Evolutionary conservation across 2,329 filamentous ascomycete genomes (phyloP).

Genomic region (Clonostachys rosea): DNA sequence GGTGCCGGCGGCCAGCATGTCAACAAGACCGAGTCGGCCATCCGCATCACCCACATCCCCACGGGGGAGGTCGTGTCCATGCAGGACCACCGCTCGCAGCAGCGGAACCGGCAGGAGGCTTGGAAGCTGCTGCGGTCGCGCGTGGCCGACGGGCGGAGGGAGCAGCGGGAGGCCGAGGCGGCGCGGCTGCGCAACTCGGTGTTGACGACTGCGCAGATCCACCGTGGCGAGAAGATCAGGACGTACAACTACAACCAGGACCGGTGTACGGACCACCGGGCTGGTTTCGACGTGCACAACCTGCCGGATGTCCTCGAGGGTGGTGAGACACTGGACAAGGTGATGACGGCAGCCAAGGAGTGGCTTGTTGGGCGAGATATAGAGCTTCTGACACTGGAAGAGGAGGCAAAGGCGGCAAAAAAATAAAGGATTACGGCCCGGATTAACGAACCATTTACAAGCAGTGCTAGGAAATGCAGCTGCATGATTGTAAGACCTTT

Average conservation of each 20-base stretch:
- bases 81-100: constrained; percentile 89
- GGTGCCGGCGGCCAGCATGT: constrained; percentile 97
- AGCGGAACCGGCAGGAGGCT: constrained; percentile 80
- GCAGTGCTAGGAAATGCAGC: background rate
- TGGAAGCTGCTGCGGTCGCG: constrained; percentile 82
- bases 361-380: constrained; percentile 78
- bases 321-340: constrained; percentile 61
- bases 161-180: constrained; percentile 79
- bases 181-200: constrained; percentile 71
- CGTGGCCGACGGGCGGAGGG: constrained; percentile 73
- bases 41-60: constrained; percentile 85
- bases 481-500: too few species aligned
- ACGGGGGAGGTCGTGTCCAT: constrained; percentile 85
- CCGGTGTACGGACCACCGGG: constrained; percentile 84
- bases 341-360: constrained; percentile 73
- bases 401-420: constrained; percentile 31
- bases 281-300: constrained; percentile 74
- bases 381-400: constrained; percentile 62
- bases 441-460: background rate
- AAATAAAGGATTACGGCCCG: background rate
- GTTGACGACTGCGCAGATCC: constrained; percentile 75
- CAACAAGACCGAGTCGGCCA: constrained; percentile 95
- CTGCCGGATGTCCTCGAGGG: constrained; percentile 77
- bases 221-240: constrained; percentile 86
- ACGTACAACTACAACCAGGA: constrained; percentile 80